Evolutionary conservation across 352 stramenopile genomes (phyloP).

Genomic region (Phytophthora tubulina): DNA sequence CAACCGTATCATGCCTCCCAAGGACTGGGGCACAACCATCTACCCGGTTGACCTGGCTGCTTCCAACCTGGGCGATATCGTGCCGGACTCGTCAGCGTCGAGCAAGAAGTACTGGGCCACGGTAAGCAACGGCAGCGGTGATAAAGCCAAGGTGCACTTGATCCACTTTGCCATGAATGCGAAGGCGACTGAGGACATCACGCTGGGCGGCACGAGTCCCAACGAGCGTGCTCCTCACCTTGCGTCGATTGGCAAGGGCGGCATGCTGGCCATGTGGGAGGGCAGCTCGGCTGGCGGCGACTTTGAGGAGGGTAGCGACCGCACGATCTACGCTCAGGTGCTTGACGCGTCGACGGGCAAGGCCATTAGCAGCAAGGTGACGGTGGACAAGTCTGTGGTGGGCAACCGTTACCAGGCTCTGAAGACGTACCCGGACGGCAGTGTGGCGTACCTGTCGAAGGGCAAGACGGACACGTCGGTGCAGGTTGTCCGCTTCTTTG

Average conservation of each 20-base stretch:
- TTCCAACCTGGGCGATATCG: constrained; percentile 62
- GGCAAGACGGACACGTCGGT: constrained; percentile 48
- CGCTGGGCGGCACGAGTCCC: constrained; percentile 51
- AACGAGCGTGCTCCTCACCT: constrained; percentile 68
- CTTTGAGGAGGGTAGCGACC: constrained; percentile 32
- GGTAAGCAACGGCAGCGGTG: constrained; percentile 59
- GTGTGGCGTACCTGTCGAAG: constrained; percentile 64
- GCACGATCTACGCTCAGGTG: constrained; percentile 68
- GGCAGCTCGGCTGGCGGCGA: constrained; percentile 52
- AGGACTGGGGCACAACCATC: constrained; percentile 59
- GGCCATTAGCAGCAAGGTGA: constrained; percentile 54
- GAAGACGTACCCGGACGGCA: constrained; percentile 59
- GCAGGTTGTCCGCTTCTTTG: constrained; percentile 59
- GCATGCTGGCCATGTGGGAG: constrained; percentile 63
- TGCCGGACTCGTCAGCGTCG: constrained; percentile 37
- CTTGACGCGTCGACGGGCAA: constrained; percentile 50
- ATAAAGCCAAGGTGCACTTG: constrained; percentile 63
- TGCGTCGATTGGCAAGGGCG: constrained; percentile 48
- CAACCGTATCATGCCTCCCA: constrained; percentile 74
- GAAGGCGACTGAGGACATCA: constrained; percentile 56
- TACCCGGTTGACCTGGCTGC: constrained; percentile 62
- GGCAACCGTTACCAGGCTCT: constrained; percentile 77
- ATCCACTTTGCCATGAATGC: constrained; percentile 67
- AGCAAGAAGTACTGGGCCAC: constrained; percentile 69
- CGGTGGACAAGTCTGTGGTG: constrained; percentile 51